A percentile compares a stretch with the other conserved stretches of the same genome.
phyloP scores from a whole-genome alignment of 441 rosid species.

The Sinapis alba region DNA sequence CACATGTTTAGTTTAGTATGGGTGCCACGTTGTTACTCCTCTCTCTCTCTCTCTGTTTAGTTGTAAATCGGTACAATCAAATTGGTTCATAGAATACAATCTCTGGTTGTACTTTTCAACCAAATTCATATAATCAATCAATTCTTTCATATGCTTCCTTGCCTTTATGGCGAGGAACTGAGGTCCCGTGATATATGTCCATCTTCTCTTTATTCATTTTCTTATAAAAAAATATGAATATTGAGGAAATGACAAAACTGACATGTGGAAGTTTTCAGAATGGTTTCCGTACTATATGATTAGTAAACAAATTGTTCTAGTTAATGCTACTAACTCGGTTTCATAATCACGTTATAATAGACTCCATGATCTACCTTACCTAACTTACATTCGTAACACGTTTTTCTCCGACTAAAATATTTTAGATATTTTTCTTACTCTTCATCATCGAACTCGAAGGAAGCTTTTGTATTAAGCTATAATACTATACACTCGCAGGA shows the following conservation, averaged over 20 bases:
- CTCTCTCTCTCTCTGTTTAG: not conserved
- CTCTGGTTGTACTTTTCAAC: conserved; percentile 29
- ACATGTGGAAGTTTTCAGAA: conserved; percentile 10
- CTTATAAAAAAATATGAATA: too few relatives aligned
- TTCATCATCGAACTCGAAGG: not conserved
- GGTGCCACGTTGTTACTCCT: not conserved
- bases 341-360: not conserved
- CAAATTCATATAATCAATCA: conserved; percentile 32
- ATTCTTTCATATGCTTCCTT: conserved; percentile 8
- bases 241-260: conserved; percentile 17
- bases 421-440: not conserved
- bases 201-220: not conserved
- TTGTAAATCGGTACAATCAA: not conserved
- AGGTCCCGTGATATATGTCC: conserved; percentile 30
- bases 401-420: not conserved
- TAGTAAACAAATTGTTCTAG: not conserved
- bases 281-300: conserved; percentile 1
- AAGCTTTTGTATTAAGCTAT: not conserved
- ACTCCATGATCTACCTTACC: conserved; percentile 2
- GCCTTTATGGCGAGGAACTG: conserved; percentile 6
- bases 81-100: conserved; percentile 4
- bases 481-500: not conserved
- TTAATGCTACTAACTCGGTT: conserved; percentile 1
- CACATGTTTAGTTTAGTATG: not conserved
- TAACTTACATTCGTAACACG: not conserved